Evolutionary conservation across 179 eudicot species (phyloP).

Genomic region (Carnegiea gigantea): DNA sequence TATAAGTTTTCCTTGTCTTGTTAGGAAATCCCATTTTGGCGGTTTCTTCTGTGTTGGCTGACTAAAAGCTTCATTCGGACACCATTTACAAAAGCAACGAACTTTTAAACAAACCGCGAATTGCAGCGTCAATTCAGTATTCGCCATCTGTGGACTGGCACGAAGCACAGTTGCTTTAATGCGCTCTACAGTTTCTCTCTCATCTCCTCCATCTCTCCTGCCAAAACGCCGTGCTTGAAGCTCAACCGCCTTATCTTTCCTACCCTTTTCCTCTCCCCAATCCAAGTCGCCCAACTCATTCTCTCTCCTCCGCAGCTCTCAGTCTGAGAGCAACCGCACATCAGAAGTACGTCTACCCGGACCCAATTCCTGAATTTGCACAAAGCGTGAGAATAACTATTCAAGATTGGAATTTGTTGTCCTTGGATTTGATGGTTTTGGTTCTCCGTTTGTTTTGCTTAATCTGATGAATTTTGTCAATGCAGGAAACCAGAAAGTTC

Average conservation of each 20-base stretch:
- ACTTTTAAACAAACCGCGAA: neutral
- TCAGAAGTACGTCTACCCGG: constrained; percentile 46
- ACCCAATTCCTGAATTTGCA: constrained; percentile 62
- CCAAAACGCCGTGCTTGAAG: constrained; percentile 32
- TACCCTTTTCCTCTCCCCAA: constrained; percentile 22
- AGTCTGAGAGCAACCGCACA: constrained; percentile 29
- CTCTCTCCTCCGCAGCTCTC: constrained; percentile 16
- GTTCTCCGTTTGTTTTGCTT: neutral
- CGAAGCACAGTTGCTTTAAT: neutral
- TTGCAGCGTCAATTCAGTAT: neutral
- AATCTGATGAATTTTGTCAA: neutral
- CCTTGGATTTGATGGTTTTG: constrained; percentile 34
- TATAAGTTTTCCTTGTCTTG: too few species aligned
- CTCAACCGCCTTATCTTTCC: constrained; percentile 24
- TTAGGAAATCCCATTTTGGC: neutral
- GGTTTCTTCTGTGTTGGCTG: neutral
- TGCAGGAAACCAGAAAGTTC: constrained; percentile 57
- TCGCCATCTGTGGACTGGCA: neutral
- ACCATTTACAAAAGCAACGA: neutral
- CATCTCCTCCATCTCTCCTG: constrained; percentile 29
- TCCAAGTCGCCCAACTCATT: constrained; percentile 4
- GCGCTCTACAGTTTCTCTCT: constrained; percentile 15
- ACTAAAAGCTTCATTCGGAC: too few species aligned
- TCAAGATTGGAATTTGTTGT: constrained; percentile 4
- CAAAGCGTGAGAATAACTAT: constrained; percentile 29